Conservation (phyloP, 2,329 filamentous ascomycete species). For the Fusarium nelsonii region DNA sequence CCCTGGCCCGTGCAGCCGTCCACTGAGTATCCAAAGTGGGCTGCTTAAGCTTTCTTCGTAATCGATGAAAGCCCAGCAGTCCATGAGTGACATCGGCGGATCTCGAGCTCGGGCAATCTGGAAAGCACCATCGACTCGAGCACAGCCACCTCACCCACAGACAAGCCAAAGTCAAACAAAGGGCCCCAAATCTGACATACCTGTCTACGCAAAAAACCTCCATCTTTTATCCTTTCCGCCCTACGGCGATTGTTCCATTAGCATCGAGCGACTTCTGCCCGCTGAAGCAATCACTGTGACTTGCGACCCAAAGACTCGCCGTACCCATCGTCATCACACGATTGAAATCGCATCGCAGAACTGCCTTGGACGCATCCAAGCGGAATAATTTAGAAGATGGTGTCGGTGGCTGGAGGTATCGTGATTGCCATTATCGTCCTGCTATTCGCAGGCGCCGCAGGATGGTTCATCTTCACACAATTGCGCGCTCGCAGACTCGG, state of each 20-base stretch:
- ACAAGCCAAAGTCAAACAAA: constrained; percentile 20
- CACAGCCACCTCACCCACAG: constrained; percentile 37
- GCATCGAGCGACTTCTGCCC: not conserved
- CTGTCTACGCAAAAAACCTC: not conserved
- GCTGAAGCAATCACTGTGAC: not conserved
- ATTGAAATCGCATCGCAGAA: constrained; percentile 22
- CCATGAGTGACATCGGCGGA: constrained; percentile 20
- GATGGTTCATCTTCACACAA: constrained; percentile 79
- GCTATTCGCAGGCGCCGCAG: constrained; percentile 66
- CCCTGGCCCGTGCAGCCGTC: not conserved
- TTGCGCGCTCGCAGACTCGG: constrained; percentile 79
- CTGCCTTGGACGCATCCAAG: not conserved
- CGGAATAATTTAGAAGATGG: constrained; percentile 59
- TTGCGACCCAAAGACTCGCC: constrained; percentile 9
- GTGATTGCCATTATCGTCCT: constrained; percentile 78
- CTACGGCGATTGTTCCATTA: not conserved
- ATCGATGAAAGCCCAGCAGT: constrained; percentile 10
- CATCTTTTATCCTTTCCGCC: not conserved
- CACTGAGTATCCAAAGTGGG: not conserved
- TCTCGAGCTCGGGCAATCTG: constrained; percentile 22
- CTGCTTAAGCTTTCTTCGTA: constrained; percentile 8
- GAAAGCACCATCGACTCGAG: constrained; percentile 4
- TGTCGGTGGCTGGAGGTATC: constrained; percentile 73
- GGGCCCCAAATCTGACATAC: not conserved
- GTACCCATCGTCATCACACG: constrained; percentile 18